A percentile compares a stretch with the other conserved stretches of the same genome.
phyloP scores from a whole-genome alignment of 805 yeast genomes.

The Candida adriatica region DNA sequence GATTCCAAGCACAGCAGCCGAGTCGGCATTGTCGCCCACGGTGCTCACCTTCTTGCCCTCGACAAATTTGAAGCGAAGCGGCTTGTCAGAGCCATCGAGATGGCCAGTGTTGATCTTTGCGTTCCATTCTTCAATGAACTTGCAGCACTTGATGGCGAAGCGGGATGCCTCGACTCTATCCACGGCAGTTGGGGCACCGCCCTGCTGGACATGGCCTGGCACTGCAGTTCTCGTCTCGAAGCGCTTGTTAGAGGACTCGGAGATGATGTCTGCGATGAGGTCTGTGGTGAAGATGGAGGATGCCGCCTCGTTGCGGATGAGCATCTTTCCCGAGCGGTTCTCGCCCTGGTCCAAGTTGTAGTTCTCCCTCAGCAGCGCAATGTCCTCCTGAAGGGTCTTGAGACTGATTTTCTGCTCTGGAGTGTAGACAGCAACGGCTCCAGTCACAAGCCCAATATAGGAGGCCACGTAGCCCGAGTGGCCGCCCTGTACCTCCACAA shows the following conservation, averaged over 20 bases:
- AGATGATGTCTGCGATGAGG: constrained; percentile 75
- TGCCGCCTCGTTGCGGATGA: constrained; percentile 79
- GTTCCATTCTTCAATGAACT: constrained; percentile 71
- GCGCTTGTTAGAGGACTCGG: constrained; percentile 65
- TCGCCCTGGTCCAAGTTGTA: constrained; percentile 5
- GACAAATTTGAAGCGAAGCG: constrained; percentile 45
- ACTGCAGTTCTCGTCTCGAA: constrained; percentile 92
- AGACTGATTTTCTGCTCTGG: constrained; percentile 51
- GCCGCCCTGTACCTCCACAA: constrained; percentile 98
- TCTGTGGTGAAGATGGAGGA: constrained; percentile 78
- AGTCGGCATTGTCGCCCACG: constrained; percentile 33
- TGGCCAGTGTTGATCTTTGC: constrained; percentile 26
- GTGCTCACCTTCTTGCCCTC: constrained; percentile 42
- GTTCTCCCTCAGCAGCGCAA: constrained; percentile 28
- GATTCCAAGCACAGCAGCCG: constrained; percentile 57
- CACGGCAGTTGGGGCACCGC: constrained; percentile 90
- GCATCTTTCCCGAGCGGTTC: constrained; percentile 27
- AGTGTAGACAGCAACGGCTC: constrained; percentile 42
- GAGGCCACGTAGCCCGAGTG: constrained; percentile 92
- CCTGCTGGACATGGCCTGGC: constrained; percentile 98
- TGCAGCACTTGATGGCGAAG: constrained; percentile 83
- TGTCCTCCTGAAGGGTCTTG: constrained; percentile 64
- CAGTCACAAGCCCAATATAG: constrained; percentile 74
- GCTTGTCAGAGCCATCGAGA: constrained; percentile 32
- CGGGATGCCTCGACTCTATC: constrained; percentile 88